Percentiles rank a stretch among this genome's conserved stretches.
These are phyloP conservation scores for Cladochytrium replicatum DNA, from an alignment of 192 early-diverging fungal species.

Conservation along the genomic window DNA sequence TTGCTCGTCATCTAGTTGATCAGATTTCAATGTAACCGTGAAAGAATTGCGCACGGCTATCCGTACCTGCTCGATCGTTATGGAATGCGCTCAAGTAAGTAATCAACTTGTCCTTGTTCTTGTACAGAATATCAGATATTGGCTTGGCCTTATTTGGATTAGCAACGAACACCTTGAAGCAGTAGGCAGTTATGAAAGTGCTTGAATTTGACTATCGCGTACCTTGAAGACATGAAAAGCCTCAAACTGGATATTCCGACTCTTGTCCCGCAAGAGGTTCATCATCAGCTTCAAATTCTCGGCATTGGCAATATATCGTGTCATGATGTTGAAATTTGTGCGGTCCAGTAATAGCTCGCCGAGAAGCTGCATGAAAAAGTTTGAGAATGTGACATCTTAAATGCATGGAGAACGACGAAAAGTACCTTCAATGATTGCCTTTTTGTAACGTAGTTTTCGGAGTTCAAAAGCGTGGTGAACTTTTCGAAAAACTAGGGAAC, in stretches of 20 bases:
- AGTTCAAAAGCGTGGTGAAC: conserved; percentile 75
- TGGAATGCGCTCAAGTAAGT: conserved; percentile 84
- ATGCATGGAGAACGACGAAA: no score
- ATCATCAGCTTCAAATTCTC: conserved; percentile 97
- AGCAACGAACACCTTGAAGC: conserved; percentile 82
- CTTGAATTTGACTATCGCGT: conserved; percentile 8
- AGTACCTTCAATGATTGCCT: conserved; percentile 93
- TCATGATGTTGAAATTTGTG: conserved; percentile 92
- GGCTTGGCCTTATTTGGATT: conserved; percentile 94
- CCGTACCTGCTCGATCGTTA: conserved; percentile 87
- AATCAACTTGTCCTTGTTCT: conserved; percentile 86
- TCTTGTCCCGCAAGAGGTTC: conserved; percentile 88
- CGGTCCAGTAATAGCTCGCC: conserved; percentile 96
- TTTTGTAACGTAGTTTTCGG: conserved; percentile 95
- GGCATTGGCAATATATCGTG: conserved; percentile 79
- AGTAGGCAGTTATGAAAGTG: conserved; percentile 1
- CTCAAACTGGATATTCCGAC: conserved; percentile 98
- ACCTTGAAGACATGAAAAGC: conserved; percentile 99
- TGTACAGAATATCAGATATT: conserved; percentile 81
- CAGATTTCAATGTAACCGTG: not conserved
- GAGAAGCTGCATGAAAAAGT: conserved; percentile 53
- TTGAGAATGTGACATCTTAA: no score
- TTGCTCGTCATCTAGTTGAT: conserved; percentile 94
- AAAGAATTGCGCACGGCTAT: not conserved
- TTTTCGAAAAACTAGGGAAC: conserved; percentile 77